Base-by-base conservation (phyloP, 2,329 filamentous ascomycete species). In the Fusarium austroafricanum region DNA sequence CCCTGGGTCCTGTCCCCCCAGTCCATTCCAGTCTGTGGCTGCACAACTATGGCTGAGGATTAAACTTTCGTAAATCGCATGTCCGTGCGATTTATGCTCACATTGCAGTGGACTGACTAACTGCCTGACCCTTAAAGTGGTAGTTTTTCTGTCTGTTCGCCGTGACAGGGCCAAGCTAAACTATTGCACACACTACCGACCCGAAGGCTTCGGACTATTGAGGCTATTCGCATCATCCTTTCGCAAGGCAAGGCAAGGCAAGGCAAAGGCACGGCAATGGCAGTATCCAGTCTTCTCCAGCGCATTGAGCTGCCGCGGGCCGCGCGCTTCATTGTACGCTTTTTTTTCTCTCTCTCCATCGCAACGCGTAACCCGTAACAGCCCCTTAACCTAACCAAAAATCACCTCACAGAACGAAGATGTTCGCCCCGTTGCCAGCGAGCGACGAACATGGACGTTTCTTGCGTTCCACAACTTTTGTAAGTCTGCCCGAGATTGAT, bases 341-440 rank as follows among this genome's bases (percentile, higher is more conserved):
- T 38, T 5, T 10, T 14, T 10, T 11, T 14, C 26, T 17, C 5
- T 23, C 12, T 20, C 15, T 23, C n/a, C 2, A 10, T 20, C 50
- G 51, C 52, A 10, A 23, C 50, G 51, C 52, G 55, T 51, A 46
- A 21, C 45, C 45, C 17, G 35, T n/a, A 20, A 21, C 23, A 11
- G n/a, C 35, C 6, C 52, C 52, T 52, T 57, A 52, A 68, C 45
- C 15, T 18, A 9, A 5, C 9, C 10, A 31, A 23, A 23, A 23
- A 23, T 23, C 31, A 9, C 33, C 10, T 15, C 20, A 17, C 39
- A 80, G 79, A 86, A 86, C 69, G 79, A 85, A 64, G 83, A 86
- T 68, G 83, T 85, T 56, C 81, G 82, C 4, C 84, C 83, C 11
- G 79, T 83, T 28, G 81, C 83, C 59, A 71, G 76, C 2, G 77